Percentiles rank a stretch among this genome's conserved stretches.
Evolutionary conservation across 2,329 filamentous ascomycete genomes (phyloP).

Genomic region (Teratosphaeria viscida): DNA sequence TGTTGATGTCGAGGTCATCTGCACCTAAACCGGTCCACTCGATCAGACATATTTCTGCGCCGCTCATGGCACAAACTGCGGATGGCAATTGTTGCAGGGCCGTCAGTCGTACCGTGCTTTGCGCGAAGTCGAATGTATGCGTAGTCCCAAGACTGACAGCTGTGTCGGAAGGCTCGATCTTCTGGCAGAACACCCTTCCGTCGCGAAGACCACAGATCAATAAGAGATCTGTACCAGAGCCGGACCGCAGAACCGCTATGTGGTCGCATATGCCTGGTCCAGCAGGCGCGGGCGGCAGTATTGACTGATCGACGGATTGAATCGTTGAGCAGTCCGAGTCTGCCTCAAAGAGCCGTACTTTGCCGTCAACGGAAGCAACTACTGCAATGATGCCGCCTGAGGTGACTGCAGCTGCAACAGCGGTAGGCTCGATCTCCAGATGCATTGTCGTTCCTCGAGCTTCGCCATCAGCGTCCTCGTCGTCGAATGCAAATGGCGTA

Average conservation of each 20-base stretch:
- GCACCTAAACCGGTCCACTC: conserved; percentile 11
- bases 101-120: conserved; percentile 18
- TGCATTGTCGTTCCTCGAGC: neutral
- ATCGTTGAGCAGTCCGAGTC: neutral
- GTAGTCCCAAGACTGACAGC: conserved; percentile 2
- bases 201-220: conserved; percentile 21
- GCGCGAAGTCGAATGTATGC: conserved; percentile 10
- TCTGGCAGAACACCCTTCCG: conserved; percentile 14
- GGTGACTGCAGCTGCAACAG: neutral
- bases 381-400: neutral
- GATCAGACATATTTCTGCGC: conserved; percentile 15
- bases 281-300: neutral
- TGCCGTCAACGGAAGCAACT: neutral
- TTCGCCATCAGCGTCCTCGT: neutral
- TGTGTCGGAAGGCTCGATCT: conserved; percentile 3
- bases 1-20: conserved; percentile 10
- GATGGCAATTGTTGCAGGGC: conserved; percentile 4
- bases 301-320: neutral
- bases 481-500: neutral
- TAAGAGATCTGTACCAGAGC: conserved; percentile 2
- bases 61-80: conserved; percentile 16
- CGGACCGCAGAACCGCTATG: conserved; percentile 10
- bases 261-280: conserved; percentile 14
- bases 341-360: neutral
- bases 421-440: neutral